These are phyloP conservation scores for Pseudonitzschia multistriata DNA, from an alignment of 108 stramenopile species.

Conservation along the genomic window DNA sequence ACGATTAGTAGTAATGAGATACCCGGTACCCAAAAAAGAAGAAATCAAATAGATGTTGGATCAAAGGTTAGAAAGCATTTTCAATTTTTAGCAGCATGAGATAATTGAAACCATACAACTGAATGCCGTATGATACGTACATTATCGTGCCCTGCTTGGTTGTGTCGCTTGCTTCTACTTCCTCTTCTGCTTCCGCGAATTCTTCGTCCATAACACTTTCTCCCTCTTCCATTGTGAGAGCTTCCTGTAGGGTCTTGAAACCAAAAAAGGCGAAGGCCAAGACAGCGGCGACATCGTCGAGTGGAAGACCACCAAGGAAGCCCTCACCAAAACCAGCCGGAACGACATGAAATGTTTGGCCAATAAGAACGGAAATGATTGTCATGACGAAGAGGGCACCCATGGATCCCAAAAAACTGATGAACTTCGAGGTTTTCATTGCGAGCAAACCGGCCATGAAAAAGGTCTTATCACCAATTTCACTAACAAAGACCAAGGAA, in stretches of 20 bases:
- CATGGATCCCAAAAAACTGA: slow-evolving; percentile 91
- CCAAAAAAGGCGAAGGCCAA: slow-evolving; percentile 98
- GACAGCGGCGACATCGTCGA: slow-evolving; percentile 91
- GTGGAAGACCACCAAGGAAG: slow-evolving; percentile 73
- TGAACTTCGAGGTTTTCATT: slow-evolving; percentile 77
- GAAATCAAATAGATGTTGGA: background rate
- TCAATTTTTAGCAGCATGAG: background rate
- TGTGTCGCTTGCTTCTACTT: slow-evolving; percentile 60
- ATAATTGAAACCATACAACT: background rate
- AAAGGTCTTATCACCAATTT: slow-evolving; percentile 99
- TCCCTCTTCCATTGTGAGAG: slow-evolving; percentile 61
- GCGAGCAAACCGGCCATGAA: slow-evolving; percentile 98
- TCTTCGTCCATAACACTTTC: slow-evolving; percentile 92
- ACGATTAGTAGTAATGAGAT: background rate
- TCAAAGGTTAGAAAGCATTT: no score
- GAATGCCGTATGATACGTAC: slow-evolving; percentile 21
- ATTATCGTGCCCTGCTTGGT: slow-evolving; percentile 43
- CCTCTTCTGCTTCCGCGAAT: slow-evolving; percentile 91
- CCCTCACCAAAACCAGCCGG: slow-evolving; percentile 51
- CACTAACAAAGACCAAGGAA: slow-evolving; percentile 94
- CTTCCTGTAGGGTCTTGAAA: slow-evolving; percentile 91
- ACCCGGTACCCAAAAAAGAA: background rate
- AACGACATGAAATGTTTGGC: slow-evolving; percentile 91
- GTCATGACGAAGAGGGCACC: slow-evolving; percentile 96
- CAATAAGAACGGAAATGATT: slow-evolving; percentile 90